Evolutionary conservation across 768 basidiomycete genomes (phyloP).

Genomic region (Pholiota molesta): DNA sequence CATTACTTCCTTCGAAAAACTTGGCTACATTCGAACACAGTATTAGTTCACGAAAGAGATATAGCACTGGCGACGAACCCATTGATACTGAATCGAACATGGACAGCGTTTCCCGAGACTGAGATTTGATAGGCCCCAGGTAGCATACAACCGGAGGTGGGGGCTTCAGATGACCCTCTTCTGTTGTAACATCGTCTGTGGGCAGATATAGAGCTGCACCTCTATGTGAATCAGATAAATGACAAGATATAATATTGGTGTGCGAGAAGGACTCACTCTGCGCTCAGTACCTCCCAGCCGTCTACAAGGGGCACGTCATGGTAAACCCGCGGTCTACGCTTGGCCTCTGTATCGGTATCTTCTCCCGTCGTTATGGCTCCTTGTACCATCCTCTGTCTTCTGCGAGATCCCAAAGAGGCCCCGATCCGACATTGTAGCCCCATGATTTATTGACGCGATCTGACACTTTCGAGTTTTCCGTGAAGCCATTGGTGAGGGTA

Average conservation of each 20-base stretch:
- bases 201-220: slow-evolving; percentile 64
- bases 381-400: slow-evolving; percentile 84
- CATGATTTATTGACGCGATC: slow-evolving; percentile 70
- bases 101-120: slow-evolving; percentile 48
- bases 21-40: slow-evolving; percentile 45
- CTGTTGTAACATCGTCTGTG: slow-evolving; percentile 48
- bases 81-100: slow-evolving; percentile 62
- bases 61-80: slow-evolving; percentile 42
- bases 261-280: slow-evolving; percentile 44
- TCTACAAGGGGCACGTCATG: slow-evolving; percentile 40
- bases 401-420: slow-evolving; percentile 77
- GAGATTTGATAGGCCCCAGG: slow-evolving; percentile 65
- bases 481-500: slow-evolving; percentile 61
- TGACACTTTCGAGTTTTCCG: slow-evolving; percentile 46
- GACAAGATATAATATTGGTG: neutral
- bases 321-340: slow-evolving; percentile 64
- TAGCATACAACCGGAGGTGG: slow-evolving; percentile 62
- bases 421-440: slow-evolving; percentile 74
- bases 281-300: slow-evolving; percentile 48
- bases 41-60: neutral
- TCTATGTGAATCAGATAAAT: slow-evolving; percentile 36
- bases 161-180: slow-evolving; percentile 51
- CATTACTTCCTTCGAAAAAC: slow-evolving; percentile 56
- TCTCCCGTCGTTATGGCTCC: slow-evolving; percentile 39
- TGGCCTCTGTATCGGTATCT: slow-evolving; percentile 47